phyloP scores from a whole-genome alignment of 805 yeast genomes.

The Hanseniaspora lindneri region DNA sequence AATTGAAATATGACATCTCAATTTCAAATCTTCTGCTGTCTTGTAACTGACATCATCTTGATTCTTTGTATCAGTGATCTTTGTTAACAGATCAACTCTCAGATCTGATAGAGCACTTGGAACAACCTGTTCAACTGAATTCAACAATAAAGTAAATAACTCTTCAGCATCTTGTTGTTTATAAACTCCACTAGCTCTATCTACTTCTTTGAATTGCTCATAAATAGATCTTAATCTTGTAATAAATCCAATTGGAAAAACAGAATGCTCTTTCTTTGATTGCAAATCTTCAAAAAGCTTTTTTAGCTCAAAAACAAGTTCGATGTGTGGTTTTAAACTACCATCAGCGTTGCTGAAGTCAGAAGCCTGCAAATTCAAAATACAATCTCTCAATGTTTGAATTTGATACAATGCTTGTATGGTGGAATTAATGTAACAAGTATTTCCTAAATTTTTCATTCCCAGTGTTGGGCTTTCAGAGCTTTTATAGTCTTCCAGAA shows the following conservation, averaged over 20 bases:
- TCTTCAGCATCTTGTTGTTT: slow-evolving; percentile 99
- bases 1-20: slow-evolving; percentile 80
- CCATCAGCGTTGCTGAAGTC: slow-evolving; percentile 36
- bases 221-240: slow-evolving; percentile 50
- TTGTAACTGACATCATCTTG: slow-evolving; percentile 39
- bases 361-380: slow-evolving; percentile 44
- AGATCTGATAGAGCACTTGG: slow-evolving; percentile 35
- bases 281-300: slow-evolving; percentile 34
- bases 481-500: slow-evolving; percentile 54
- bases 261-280: slow-evolving; percentile 34
- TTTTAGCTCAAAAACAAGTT: slow-evolving; percentile 39
- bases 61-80: slow-evolving; percentile 49
- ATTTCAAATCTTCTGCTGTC: slow-evolving; percentile 51
- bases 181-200: slow-evolving; percentile 49
- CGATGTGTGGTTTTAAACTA: slow-evolving; percentile 30
- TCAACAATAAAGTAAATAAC: slow-evolving; percentile 68
- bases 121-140: slow-evolving; percentile 35
- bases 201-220: slow-evolving; percentile 85
- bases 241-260: slow-evolving; percentile 60
- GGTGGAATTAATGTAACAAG: slow-evolving; percentile 85
- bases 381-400: slow-evolving; percentile 53
- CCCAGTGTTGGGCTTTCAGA: slow-evolving; percentile 39
- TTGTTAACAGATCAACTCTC: slow-evolving; percentile 50
- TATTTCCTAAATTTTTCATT: slow-evolving; percentile 85
- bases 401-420: slow-evolving; percentile 78